Evolutionary conservation across 257 asterid genomes (phyloP).

Genomic region (Nicotiana tabacum): DNA sequence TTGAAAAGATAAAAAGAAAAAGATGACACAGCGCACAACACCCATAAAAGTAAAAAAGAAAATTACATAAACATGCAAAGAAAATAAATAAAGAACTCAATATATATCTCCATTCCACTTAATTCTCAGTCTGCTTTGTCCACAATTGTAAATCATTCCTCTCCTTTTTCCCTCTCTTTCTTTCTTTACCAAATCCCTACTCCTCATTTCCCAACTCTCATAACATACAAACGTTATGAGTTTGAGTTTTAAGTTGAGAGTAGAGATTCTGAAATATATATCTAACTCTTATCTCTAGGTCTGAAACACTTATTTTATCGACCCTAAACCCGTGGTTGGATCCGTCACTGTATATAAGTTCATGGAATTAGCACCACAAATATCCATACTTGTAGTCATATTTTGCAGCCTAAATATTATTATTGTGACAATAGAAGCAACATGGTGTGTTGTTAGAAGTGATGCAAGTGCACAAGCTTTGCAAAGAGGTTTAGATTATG

Average conservation of each 20-base stretch:
- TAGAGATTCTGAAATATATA: no score
- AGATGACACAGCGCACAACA: background rate
- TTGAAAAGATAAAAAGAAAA: background rate
- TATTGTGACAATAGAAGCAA: conserved; percentile 3
- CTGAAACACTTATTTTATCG: no score
- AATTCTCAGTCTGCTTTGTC: background rate
- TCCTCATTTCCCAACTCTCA: background rate
- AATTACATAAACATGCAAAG: background rate
- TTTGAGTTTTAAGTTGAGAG: no score
- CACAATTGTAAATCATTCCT: background rate
- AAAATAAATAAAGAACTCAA: background rate
- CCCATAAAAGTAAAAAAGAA: background rate
- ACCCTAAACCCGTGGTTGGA: background rate
- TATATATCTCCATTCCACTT: background rate
- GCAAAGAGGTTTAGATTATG: conserved; percentile 67
- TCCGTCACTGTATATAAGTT: background rate
- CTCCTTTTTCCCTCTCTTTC: conserved; percentile 7
- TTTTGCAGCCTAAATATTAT: background rate
- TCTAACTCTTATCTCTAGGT: no score
- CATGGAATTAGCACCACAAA: background rate
- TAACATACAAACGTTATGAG: background rate
- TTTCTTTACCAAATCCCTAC: background rate
- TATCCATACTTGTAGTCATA: background rate
- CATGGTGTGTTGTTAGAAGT: conserved; percentile 86
- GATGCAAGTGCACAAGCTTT: conserved; percentile 58